Conservation (phyloP, 1,284 basidiomycete genomes). For the Phellinidium pouzarii region DNA sequence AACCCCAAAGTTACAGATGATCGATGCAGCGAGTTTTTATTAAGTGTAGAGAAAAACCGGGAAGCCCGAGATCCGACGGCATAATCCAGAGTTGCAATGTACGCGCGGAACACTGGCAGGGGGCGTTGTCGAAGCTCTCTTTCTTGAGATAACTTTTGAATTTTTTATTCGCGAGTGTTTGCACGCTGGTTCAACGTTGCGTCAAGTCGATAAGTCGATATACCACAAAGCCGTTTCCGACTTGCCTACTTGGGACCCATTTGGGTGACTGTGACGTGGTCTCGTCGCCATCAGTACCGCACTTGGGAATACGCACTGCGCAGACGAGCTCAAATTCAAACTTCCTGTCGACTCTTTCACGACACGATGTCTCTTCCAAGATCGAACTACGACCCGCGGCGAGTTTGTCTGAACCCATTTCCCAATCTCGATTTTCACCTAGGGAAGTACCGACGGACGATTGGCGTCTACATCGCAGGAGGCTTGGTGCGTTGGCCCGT, state of each 20-base stretch:
- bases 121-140: too few species aligned
- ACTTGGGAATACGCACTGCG: too few species aligned
- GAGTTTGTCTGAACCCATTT: conserved; percentile 76
- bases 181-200: conserved; percentile 5
- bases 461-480: conserved; percentile 89
- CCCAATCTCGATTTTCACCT: conserved; percentile 45
- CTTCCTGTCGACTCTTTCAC: background rate
- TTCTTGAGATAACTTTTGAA: background rate
- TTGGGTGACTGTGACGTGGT: too few species aligned
- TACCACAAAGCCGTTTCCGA: background rate
- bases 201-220: background rate
- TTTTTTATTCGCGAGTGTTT: too few species aligned
- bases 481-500: conserved; percentile 71
- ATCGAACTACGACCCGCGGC: conserved; percentile 80
- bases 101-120: background rate
- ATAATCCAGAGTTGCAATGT: background rate
- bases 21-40: conserved; percentile 1
- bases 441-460: conserved; percentile 66
- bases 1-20: background rate
- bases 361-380: conserved; percentile 61
- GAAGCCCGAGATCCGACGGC: background rate
- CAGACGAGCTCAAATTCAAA: background rate
- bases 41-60: background rate
- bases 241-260: background rate
- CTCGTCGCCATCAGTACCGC: background rate